A percentile compares a stretch with the other conserved stretches of the same genome.
phyloP scores from a whole-genome alignment of 148 eudicot species.

The Linanthus parryae region DNA sequence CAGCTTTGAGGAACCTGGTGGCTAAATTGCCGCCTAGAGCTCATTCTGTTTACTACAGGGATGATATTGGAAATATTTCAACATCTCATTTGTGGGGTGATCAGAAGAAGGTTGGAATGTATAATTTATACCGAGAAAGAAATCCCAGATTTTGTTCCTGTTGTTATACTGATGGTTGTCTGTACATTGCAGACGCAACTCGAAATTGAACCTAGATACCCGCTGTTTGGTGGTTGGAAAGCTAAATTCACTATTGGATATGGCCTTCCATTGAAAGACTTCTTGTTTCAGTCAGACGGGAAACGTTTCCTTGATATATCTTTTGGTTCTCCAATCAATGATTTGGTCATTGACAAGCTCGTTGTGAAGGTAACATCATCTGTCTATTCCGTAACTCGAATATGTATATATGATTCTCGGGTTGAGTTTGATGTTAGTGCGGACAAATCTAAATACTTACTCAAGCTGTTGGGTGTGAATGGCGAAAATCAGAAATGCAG shows the following conservation, averaged over 20 bases:
- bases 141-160: not conserved
- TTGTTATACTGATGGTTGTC: conserved; percentile 13
- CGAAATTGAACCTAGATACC: conserved; percentile 91
- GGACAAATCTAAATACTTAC: too few species aligned
- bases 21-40: conserved; percentile 79
- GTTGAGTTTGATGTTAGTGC: too few species aligned
- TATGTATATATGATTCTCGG: too few species aligned
- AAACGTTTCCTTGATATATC: conserved; percentile 65
- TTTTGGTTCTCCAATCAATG: conserved; percentile 79
- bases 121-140: not conserved
- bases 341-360: conserved; percentile 70
- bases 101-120: conserved; percentile 45
- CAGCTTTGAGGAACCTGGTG: conserved; percentile 61
- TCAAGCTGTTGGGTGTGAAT: too few species aligned
- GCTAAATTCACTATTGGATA: conserved; percentile 89
- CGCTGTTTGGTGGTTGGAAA: conserved; percentile 96
- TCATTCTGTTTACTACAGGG: conserved; percentile 92
- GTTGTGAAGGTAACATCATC: conserved; percentile 66
- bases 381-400: not conserved
- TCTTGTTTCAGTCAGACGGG: conserved; percentile 72
- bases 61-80: conserved; percentile 97
- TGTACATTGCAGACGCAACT: conserved; percentile 66
- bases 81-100: conserved; percentile 75
- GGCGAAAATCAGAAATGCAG: too few species aligned
- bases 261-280: conserved; percentile 80